Evolutionary conservation across 2,329 filamentous ascomycete genomes (phyloP), one percentile per base, ranked within the genome.

Genomic region (Aspergillus jensenii): DNA sequence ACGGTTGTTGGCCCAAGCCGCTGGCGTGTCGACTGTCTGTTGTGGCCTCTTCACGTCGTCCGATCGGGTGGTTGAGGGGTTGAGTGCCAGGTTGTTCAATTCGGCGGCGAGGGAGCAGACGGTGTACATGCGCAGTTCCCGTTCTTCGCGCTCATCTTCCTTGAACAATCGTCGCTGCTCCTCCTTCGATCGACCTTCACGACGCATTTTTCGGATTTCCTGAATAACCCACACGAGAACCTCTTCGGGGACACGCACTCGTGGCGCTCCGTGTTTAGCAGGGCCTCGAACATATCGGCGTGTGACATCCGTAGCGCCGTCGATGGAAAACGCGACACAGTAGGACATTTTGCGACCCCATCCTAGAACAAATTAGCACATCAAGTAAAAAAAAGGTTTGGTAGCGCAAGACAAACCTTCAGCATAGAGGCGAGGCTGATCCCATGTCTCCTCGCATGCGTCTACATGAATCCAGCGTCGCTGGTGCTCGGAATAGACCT

Each of bases 271-370:
- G 66, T 90, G 73, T 55, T 73, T 76, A n/a, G 70, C 64, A 19
- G 82, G 79, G 59, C 75, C 78, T 55, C 79, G 78, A 44, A 87
- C 84, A 67, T 88, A 88, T 64, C 85, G 82, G 45, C 85, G 80
- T n/a, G 86, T 88, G 61, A 88, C 86, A 69, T 88, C 86, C 67
- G 83, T 85, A 59, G 84, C 85, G 55, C 86, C 95, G 61, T 99
- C 95, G 57, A 91, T 92, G 12, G 92, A 96, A 73, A 99, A 99
- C 52, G 93, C 95, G 60, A 99, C 88, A 79, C 93, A 97, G 78
- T 99, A 99, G 0, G 91, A 93, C 81, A 98, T 90, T 79, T 95
- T 96, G 81, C 95, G 95, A 66, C 89, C 87, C 95, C 95, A 99
- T 59, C 93, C 84, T 87, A 62, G 9, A 43, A 55, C 52, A 14